These are phyloP conservation scores for Olyra latifolia DNA, from an alignment of 176 grass and related monocot species.

Conservation along the genomic window DNA sequence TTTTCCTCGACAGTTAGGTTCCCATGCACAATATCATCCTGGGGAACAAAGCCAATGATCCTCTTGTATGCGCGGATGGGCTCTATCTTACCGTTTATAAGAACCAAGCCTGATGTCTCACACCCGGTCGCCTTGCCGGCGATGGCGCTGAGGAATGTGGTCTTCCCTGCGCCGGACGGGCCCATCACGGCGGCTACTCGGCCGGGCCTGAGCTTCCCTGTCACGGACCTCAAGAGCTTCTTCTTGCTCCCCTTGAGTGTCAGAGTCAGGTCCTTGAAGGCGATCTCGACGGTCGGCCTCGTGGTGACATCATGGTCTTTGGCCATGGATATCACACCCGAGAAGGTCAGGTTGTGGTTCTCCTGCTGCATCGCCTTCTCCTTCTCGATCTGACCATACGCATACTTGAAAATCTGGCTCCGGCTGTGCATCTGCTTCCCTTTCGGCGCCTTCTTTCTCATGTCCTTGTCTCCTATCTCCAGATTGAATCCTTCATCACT, in stretches of 20 bases:
- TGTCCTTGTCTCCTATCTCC: constrained; percentile 64
- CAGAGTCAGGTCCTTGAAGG: constrained; percentile 84
- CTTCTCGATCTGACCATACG: constrained; percentile 97
- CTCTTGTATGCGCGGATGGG: constrained; percentile 91
- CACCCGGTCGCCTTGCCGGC: constrained; percentile 99
- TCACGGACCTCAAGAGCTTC: constrained; percentile 73
- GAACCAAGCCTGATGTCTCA: constrained; percentile 58
- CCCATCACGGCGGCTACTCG: constrained; percentile 94
- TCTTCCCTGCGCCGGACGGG: constrained; percentile 92
- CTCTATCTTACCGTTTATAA: constrained; percentile 93
- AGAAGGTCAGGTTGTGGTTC: constrained; percentile 89
- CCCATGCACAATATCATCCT: constrained; percentile 97
- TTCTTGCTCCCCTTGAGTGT: constrained; percentile 88
- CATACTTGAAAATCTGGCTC: constrained; percentile 97
- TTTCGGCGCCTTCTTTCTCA: constrained; percentile 69
- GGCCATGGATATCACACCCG: constrained; percentile 90
- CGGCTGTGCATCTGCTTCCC: constrained; percentile 74
- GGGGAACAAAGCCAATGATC: constrained; percentile 96
- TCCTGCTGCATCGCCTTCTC: constrained; percentile 94
- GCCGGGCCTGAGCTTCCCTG: constrained; percentile 84
- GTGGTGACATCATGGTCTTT: constrained; percentile 58
- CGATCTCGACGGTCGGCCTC: constrained; percentile 72
- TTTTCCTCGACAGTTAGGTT: constrained; percentile 97
- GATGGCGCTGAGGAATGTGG: constrained; percentile 85
- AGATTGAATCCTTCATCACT: constrained; percentile 61